phyloP scores from a whole-genome alignment of 2,329 filamentous ascomycete species.

The Periconia digitata region DNA sequence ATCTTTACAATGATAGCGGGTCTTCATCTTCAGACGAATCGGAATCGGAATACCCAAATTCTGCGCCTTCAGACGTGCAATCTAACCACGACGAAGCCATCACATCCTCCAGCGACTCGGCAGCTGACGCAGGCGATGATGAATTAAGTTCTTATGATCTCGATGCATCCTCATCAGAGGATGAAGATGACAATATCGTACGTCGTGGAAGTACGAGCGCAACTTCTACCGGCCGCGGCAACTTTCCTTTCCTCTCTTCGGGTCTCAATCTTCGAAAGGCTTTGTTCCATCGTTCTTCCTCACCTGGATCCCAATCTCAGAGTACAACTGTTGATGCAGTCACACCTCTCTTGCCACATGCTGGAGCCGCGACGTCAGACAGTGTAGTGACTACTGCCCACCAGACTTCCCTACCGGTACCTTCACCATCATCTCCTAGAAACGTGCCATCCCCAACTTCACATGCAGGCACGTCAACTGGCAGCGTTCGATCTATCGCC shows the following conservation, averaged over 20 bases:
- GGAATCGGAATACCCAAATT: neutral
- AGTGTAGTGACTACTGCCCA: constrained; percentile 18
- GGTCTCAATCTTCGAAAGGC: constrained; percentile 31
- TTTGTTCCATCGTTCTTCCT: constrained; percentile 23
- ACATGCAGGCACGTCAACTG: neutral
- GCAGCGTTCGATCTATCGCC: constrained; percentile 49
- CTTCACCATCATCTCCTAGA: neutral
- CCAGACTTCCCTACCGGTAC: no score
- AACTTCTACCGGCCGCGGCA: constrained; percentile 2
- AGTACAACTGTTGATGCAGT: constrained; percentile 20
- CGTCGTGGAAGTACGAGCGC: constrained; percentile 25
- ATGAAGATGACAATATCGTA: constrained; percentile 22
- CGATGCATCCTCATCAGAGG: constrained; percentile 24
- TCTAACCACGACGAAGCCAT: constrained; percentile 31
- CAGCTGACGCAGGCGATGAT: constrained; percentile 31
- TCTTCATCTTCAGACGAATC: constrained; percentile 30
- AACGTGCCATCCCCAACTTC: neutral
- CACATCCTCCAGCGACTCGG: constrained; percentile 31
- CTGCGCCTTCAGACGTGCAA: constrained; percentile 6
- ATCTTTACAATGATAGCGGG: constrained; percentile 53
- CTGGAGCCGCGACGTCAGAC: constrained; percentile 28
- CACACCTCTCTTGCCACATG: constrained; percentile 28
- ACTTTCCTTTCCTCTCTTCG: constrained; percentile 27
- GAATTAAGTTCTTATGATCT: constrained; percentile 39
- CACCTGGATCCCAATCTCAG: constrained; percentile 9